Percentiles rank a stretch among this genome's conserved stretches.
Evolutionary conservation across 164 flowering plant genomes (phyloP).

Genomic region (Vitis riparia): DNA sequence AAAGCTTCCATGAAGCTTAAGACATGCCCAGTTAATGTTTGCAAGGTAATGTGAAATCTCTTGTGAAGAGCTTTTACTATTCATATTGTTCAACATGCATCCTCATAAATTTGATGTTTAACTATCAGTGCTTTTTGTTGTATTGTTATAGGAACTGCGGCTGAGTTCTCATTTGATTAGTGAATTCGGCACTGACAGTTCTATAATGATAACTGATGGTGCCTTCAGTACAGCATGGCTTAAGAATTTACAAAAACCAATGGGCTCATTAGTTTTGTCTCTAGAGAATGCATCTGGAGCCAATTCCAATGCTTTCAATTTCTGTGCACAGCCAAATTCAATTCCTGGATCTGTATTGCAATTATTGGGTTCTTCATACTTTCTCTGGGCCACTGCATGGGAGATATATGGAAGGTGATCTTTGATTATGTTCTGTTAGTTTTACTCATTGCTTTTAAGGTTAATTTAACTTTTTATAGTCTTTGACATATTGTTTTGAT

Average conservation of each 20-base stretch:
- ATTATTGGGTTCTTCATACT: slow-evolving; percentile 76
- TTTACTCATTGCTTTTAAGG: neutral
- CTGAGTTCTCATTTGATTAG: slow-evolving; percentile 71
- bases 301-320: slow-evolving; percentile 39
- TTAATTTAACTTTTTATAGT: no score
- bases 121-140: neutral
- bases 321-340: slow-evolving; percentile 68
- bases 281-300: slow-evolving; percentile 46
- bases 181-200: slow-evolving; percentile 66
- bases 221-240: slow-evolving; percentile 81
- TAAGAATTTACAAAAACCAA: slow-evolving; percentile 58
- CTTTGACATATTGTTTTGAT: no score
- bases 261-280: slow-evolving; percentile 46
- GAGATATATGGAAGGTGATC: slow-evolving; percentile 90
- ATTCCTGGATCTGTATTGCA: slow-evolving; percentile 80
- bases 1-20: slow-evolving; percentile 73
- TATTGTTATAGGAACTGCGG: slow-evolving; percentile 64
- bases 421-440: neutral
- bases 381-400: slow-evolving; percentile 87
- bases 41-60: slow-evolving; percentile 55
- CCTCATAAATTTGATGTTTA: neutral
- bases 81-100: neutral
- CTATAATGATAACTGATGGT: slow-evolving; percentile 65
- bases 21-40: slow-evolving; percentile 76
- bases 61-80: neutral